Evolutionary conservation across 73 alveolate genomes (phyloP).

Genomic region (Paramecium pentaurelia): DNA sequence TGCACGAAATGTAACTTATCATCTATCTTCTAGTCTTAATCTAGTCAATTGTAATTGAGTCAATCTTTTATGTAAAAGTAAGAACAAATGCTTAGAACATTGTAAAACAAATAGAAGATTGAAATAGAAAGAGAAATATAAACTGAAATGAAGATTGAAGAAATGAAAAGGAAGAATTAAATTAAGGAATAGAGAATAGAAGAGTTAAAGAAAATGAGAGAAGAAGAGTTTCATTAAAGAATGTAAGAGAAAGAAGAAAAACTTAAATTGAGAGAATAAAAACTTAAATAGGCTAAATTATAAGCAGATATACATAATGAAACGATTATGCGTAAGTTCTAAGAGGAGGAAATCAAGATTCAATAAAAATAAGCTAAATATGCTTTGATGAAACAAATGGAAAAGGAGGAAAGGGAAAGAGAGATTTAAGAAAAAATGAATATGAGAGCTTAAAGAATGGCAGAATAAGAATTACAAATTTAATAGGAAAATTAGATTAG

Average conservation of each 20-base stretch:
- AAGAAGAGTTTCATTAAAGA: neutral
- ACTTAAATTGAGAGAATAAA: neutral
- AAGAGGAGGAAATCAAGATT: conserved; percentile 31
- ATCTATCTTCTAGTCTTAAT: neutral
- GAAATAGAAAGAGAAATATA: conserved; percentile 35
- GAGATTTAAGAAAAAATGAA: conserved; percentile 13
- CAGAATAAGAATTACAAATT: neutral
- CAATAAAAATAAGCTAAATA: neutral
- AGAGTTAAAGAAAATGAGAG: neutral
- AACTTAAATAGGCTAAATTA: neutral
- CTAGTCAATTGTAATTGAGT: neutral
- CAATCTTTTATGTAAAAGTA: conserved; percentile 11
- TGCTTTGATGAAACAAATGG: neutral
- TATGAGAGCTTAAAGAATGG: neutral
- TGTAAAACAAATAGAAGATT: conserved; percentile 4
- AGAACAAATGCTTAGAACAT: conserved; percentile 15
- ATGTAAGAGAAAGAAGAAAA: conserved; percentile 16
- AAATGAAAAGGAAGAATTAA: conserved; percentile 17
- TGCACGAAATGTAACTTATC: conserved; percentile 38
- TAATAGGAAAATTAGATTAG: neutral
- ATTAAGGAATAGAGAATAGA: neutral
- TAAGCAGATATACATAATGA: conserved; percentile 6
- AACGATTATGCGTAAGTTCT: neutral
- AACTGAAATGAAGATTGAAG: neutral
- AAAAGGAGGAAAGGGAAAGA: conserved; percentile 12